Evolutionary conservation across 108 stramenopile species (phyloP).

Genomic region (Cyclotella cryptica): DNA sequence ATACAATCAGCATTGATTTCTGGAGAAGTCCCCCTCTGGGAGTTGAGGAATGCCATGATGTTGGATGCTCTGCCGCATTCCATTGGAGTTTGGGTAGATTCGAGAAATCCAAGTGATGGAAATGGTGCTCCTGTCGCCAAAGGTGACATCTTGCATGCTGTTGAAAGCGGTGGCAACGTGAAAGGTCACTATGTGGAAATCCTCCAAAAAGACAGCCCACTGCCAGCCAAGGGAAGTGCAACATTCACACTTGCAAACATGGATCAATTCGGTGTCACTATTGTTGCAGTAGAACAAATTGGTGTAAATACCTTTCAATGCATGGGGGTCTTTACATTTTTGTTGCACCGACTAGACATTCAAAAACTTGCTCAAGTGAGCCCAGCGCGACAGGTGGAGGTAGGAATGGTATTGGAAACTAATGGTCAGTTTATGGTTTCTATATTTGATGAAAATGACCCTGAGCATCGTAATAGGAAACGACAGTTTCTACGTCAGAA

Average conservation of each 20-base stretch:
- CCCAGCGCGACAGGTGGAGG: conserved; percentile 48
- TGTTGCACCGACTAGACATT: conserved; percentile 64
- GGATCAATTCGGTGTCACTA: conserved; percentile 72
- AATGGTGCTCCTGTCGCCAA: conserved; percentile 27
- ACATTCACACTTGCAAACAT: conserved; percentile 66
- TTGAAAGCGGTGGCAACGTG: neutral
- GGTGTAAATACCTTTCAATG: conserved; percentile 56
- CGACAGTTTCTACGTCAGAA: conserved; percentile 53
- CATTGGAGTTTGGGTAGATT: conserved; percentile 70
- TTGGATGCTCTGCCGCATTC: conserved; percentile 84
- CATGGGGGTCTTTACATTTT: conserved; percentile 74
- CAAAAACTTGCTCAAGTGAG: conserved; percentile 21
- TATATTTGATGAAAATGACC: conserved; percentile 79
- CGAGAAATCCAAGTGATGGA: conserved; percentile 4
- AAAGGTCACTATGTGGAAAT: conserved; percentile 62
- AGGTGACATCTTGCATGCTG: conserved; percentile 37
- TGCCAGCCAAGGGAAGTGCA: conserved; percentile 71
- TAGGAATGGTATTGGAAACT: conserved; percentile 73
- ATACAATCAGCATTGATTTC: conserved; percentile 83
- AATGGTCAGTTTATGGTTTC: conserved; percentile 76
- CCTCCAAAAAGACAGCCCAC: conserved; percentile 61
- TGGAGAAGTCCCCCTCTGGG: conserved; percentile 63
- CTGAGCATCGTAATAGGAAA: conserved; percentile 73
- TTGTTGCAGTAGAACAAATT: conserved; percentile 76
- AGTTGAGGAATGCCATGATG: conserved; percentile 81